Conservation (phyloP, 768 basidiomycete species). For the Suillus luteus region DNA sequence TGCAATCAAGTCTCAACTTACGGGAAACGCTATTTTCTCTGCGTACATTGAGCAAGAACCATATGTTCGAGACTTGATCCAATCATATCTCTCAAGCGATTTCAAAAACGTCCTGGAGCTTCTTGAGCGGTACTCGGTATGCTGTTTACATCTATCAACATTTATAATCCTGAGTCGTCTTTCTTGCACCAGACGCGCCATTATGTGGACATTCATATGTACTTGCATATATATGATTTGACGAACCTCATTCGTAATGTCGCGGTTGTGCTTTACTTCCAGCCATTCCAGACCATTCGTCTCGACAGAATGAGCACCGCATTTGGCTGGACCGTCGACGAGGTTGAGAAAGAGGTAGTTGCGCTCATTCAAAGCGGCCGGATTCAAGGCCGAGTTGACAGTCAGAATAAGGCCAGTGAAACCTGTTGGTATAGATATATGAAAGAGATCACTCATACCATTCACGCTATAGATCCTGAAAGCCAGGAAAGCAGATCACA, state of each 20-base stretch:
- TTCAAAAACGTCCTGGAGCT: conserved; percentile 83
- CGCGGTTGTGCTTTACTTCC: conserved; percentile 86
- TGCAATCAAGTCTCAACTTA: conserved; percentile 63
- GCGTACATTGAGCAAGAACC: conserved; percentile 85
- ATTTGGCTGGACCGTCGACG: conserved; percentile 78
- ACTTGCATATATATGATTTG: conserved; percentile 64
- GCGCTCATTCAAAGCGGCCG: conserved; percentile 73
- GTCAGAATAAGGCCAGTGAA: conserved; percentile 74
- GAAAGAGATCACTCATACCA: background rate
- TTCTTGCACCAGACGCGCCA: conserved; percentile 64
- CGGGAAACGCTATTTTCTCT: conserved; percentile 72
- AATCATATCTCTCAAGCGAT: conserved; percentile 82
- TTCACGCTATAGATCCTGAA: conserved; percentile 60
- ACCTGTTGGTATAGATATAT: background rate
- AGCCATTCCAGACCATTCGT: conserved; percentile 84
- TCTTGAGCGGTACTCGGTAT: conserved; percentile 71
- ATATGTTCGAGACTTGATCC: conserved; percentile 83
- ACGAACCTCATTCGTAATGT: conserved; percentile 71
- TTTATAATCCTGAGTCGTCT: background rate
- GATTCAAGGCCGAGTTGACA: conserved; percentile 85
- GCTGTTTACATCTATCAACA: conserved; percentile 14
- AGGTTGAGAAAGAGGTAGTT: conserved; percentile 75
- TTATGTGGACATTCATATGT: conserved; percentile 75
- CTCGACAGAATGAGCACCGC: conserved; percentile 83
- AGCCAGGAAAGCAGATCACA: conserved; percentile 77